phyloP scores from a whole-genome alignment of 225 moss, liverwort and hornwort genomes.

The Takakia lepidozioides region DNA sequence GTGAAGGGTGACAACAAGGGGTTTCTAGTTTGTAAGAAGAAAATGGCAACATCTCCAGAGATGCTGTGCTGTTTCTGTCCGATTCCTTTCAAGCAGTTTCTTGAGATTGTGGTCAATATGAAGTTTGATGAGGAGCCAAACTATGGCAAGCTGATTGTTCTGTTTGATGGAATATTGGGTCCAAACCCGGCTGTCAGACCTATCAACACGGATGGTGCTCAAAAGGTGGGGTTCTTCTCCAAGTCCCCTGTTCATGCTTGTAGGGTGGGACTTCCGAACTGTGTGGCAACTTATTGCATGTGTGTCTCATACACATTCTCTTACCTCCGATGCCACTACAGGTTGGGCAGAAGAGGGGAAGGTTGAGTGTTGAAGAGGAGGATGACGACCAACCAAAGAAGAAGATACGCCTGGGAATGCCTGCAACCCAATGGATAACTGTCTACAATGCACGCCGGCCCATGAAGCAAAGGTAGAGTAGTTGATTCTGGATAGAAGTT shows the following conservation, averaged over 20 bases:
- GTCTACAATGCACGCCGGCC: conserved; percentile 97
- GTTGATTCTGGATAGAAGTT: no score
- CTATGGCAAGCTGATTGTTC: conserved; percentile 84
- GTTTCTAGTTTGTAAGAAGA: conserved; percentile 96
- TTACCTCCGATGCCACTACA: conserved; percentile 20
- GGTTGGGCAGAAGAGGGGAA: conserved; percentile 95
- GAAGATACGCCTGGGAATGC: conserved; percentile 96
- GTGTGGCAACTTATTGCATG: neutral
- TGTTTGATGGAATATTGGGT: conserved; percentile 79
- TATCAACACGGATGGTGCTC: conserved; percentile 94
- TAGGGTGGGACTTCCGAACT: fast-evolving
- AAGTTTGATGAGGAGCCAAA: conserved; percentile 99
- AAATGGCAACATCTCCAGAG: conserved; percentile 98
- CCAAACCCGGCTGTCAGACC: conserved; percentile 89
- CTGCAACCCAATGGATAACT: conserved; percentile 98
- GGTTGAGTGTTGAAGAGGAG: conserved; percentile 81
- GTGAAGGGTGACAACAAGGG: conserved; percentile 95
- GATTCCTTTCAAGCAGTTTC: conserved; percentile 84
- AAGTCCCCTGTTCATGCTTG: neutral
- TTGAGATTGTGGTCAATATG: conserved; percentile 98
- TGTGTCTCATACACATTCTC: no score
- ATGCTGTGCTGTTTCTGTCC: conserved; percentile 99
- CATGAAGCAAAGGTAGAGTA: conserved; percentile 87
- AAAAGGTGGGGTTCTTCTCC: conserved; percentile 39
- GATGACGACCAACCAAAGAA: conserved; percentile 98